Evolutionary conservation across 1,284 basidiomycete species (phyloP).

Genomic region (Microbotryum silenes-acaulis): DNA sequence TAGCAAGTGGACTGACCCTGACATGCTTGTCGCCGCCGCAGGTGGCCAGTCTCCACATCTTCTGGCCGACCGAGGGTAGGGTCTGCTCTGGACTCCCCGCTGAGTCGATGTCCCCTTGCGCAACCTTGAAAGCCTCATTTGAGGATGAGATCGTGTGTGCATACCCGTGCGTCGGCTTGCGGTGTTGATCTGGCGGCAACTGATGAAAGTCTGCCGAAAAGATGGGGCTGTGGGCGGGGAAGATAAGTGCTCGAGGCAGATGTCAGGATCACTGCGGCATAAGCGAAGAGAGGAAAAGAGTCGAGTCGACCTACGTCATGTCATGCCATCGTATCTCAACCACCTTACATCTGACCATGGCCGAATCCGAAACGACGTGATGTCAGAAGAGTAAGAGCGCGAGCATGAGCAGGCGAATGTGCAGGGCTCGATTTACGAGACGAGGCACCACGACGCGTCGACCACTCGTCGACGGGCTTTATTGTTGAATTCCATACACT

Average conservation of each 20-base stretch:
- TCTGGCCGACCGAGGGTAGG: conserved; percentile 34
- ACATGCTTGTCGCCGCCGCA: conserved; percentile 97
- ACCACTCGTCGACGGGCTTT: too few relatives aligned
- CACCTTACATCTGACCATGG: conserved; percentile 18
- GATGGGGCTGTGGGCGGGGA: conserved; percentile 53
- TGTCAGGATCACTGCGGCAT: not conserved
- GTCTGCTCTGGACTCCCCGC: conserved; percentile 34
- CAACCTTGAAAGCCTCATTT: not conserved
- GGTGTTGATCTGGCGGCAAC: conserved; percentile 43
- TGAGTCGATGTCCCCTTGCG: not conserved
- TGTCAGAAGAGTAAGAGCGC: too few relatives aligned
- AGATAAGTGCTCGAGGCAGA: not conserved
- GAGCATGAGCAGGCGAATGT: too few relatives aligned
- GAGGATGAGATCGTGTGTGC: conserved; percentile 48
- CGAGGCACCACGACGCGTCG: too few relatives aligned
- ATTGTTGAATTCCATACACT: too few relatives aligned
- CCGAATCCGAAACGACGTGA: not conserved
- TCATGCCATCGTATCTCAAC: conserved; percentile 93
- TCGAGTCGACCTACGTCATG: conserved; percentile 49
- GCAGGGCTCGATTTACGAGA: too few relatives aligned
- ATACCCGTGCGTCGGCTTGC: conserved; percentile 58
- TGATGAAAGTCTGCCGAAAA: conserved; percentile 92
- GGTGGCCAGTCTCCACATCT: conserved; percentile 80
- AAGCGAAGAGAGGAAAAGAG: not conserved
- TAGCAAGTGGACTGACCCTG: conserved; percentile 55